Percentiles rank a stretch among this genome's conserved stretches.
phyloP scores from a whole-genome alignment of 108 stramenopile species.

The Craspedostauros australis region DNA sequence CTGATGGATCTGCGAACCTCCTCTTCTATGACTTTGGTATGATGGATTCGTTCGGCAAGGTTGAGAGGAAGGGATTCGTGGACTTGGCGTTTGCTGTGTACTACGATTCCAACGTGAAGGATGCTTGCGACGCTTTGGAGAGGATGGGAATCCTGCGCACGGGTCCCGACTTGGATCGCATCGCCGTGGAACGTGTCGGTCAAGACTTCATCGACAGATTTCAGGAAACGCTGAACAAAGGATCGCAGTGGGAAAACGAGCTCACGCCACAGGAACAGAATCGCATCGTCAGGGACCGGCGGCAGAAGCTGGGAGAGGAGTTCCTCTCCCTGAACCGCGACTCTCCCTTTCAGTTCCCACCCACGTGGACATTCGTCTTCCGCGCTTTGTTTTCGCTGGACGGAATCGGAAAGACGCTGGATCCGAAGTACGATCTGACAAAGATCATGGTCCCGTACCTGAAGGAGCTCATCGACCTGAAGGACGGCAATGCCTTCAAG shows the following conservation, averaged over 20 bases:
- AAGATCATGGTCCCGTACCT: constrained; percentile 88
- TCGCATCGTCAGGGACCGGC: constrained; percentile 53
- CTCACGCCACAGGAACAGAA: constrained; percentile 71
- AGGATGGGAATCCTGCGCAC: constrained; percentile 88
- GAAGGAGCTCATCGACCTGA: constrained; percentile 92
- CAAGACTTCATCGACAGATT: constrained; percentile 95
- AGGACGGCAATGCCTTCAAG: constrained; percentile 85
- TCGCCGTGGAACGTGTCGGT: constrained; percentile 92
- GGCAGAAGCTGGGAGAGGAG: constrained; percentile 80
- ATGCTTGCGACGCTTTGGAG: constrained; percentile 88
- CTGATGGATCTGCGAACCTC: constrained; percentile 64
- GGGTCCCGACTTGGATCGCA: constrained; percentile 84
- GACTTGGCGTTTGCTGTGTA: constrained; percentile 91
- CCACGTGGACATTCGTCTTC: constrained; percentile 97
- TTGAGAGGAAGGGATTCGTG: constrained; percentile 76
- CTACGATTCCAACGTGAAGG: constrained; percentile 86
- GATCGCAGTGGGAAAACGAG: constrained; percentile 72
- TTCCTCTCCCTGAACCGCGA: constrained; percentile 86
- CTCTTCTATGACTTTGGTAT: constrained; percentile 99
- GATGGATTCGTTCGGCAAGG: constrained; percentile 91
- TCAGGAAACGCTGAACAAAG: constrained; percentile 68
- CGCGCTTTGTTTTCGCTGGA: constrained; percentile 96
- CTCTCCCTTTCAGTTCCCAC: constrained; percentile 92
- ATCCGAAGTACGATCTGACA: constrained; percentile 90
- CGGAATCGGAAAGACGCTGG: constrained; percentile 95